Evolutionary conservation across 345 rosid genomes (phyloP).

Genomic region (Populus pruinosa): DNA sequence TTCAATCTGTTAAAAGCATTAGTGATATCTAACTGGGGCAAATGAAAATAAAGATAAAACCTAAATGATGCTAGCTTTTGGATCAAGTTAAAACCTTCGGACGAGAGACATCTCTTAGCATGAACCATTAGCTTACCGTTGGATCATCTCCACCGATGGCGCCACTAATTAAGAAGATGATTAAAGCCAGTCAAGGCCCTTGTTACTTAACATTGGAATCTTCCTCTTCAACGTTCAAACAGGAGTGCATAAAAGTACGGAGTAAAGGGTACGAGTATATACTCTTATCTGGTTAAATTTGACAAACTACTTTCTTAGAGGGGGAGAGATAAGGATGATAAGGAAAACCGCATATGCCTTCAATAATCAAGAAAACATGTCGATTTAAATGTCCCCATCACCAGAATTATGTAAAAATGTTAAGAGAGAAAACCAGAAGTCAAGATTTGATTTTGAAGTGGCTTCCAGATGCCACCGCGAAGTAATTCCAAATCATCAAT

Average conservation of each 20-base stretch:
- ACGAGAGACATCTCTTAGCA: background rate
- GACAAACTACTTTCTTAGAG: too few relatives aligned
- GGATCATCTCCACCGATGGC: background rate
- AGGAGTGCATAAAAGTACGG: too few relatives aligned
- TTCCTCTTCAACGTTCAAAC: too few relatives aligned
- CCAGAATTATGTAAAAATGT: background rate
- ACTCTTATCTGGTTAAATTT: too few relatives aligned
- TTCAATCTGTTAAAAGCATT: background rate
- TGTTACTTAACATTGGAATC: background rate
- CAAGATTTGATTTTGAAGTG: background rate
- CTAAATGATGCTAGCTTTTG: constrained; percentile 1
- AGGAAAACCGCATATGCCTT: too few relatives aligned
- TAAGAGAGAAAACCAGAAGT: background rate
- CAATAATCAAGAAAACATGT: too few relatives aligned
- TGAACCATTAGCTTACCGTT: too few relatives aligned
- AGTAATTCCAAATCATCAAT: too few relatives aligned
- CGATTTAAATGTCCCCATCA: background rate
- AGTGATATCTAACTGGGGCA: background rate
- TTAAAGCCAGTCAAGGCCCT: background rate
- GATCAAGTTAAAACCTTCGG: background rate
- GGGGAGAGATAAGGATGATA: too few relatives aligned
- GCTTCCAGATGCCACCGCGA: too few relatives aligned
- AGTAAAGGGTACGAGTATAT: too few relatives aligned
- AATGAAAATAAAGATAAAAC: background rate
- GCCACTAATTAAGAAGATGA: background rate